Evolutionary conservation across 2,329 filamentous ascomycete genomes (phyloP).

Genomic region (Beauveria pseudobassiana): DNA sequence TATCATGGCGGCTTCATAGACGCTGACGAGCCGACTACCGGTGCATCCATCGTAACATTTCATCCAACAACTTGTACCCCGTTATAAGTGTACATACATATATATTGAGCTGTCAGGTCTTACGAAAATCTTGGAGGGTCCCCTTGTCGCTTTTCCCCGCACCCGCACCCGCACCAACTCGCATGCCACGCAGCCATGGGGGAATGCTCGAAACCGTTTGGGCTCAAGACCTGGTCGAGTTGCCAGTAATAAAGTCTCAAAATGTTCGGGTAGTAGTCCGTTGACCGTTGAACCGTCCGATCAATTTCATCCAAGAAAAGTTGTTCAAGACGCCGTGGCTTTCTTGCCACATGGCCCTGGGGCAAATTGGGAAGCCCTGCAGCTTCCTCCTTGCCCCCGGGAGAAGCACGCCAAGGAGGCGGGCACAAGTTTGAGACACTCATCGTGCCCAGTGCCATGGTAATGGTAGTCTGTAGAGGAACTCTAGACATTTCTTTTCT

Average conservation of each 20-base stretch:
- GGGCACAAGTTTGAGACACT: not conserved
- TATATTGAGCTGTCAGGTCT: too few species aligned
- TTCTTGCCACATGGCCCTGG: slow-evolving; percentile 1
- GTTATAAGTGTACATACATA: too few species aligned
- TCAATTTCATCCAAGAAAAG: not conserved
- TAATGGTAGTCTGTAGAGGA: not conserved
- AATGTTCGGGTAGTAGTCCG: not conserved
- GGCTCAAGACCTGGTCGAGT: too few species aligned
- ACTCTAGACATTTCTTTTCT: not conserved
- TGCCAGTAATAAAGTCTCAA: not conserved
- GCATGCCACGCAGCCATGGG: too few species aligned
- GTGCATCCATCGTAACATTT: not conserved
- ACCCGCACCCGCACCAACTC: too few species aligned
- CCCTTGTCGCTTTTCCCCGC: too few species aligned
- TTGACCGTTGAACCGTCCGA: not conserved
- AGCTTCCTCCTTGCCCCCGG: not conserved
- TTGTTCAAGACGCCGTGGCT: not conserved
- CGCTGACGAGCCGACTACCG: not conserved
- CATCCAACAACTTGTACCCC: too few species aligned
- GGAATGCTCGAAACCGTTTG: too few species aligned
- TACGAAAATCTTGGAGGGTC: too few species aligned
- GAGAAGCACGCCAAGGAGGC: not conserved
- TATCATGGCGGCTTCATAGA: not conserved
- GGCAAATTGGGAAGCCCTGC: not conserved
- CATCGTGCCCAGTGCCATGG: not conserved